These are phyloP conservation scores for Penicillium crystallinum DNA, from an alignment of 495 filamentous ascomycete genomes.

Conservation along the genomic window DNA sequence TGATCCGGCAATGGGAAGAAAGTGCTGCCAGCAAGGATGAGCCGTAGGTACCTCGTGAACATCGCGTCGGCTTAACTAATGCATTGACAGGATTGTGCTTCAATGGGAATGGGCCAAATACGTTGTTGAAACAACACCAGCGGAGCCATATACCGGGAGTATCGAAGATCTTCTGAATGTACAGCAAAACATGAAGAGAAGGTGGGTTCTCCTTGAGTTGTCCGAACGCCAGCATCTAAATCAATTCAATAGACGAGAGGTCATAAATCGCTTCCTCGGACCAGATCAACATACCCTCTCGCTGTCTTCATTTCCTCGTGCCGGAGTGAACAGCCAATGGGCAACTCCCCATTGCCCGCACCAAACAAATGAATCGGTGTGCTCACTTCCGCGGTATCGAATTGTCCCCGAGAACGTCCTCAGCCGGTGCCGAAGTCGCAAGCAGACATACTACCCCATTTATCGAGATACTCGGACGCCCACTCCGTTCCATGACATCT, in stretches of 20 bases:
- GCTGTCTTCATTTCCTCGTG: not conserved
- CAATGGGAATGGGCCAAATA: constrained; percentile 12
- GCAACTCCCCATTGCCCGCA: not conserved
- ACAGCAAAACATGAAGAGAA: not conserved
- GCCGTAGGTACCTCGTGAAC: not conserved
- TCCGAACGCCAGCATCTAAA: not conserved
- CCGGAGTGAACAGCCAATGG: not conserved
- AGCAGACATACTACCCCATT: not conserved
- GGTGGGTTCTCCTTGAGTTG: not conserved
- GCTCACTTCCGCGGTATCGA: not conserved
- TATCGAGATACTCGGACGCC: not conserved
- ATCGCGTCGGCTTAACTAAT: not conserved
- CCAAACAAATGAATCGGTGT: not conserved
- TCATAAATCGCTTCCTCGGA: constrained; percentile 1
- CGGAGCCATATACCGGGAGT: constrained; percentile 3
- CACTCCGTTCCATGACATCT: not conserved
- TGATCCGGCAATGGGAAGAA: not conserved
- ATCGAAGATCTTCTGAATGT: not conserved
- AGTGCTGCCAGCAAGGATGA: not conserved
- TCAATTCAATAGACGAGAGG: not conserved
- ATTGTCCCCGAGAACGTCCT: not conserved
- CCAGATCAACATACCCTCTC: constrained; percentile 1
- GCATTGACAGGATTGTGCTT: not conserved
- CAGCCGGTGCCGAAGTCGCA: not conserved
- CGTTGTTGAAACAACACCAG: constrained; percentile 10